Conservation (phyloP, 2,329 filamentous ascomycete genomes). For the Aspergillus persii region DNA sequence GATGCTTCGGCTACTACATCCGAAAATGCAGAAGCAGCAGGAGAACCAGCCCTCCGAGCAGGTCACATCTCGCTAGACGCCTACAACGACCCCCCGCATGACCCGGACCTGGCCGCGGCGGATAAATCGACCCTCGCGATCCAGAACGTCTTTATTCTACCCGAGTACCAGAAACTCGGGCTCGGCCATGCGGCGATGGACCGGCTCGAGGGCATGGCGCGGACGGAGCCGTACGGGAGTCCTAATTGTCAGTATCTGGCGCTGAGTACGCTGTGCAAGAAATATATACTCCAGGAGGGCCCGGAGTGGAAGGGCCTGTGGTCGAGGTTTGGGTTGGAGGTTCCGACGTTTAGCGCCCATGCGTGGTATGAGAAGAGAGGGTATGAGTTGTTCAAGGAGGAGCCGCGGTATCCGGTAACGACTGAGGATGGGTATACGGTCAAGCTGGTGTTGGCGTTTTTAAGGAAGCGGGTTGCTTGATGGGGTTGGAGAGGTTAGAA, state of each 20-base stretch:
- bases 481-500: not conserved
- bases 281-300: slow-evolving; percentile 16
- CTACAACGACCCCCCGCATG: slow-evolving; percentile 10
- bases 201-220: slow-evolving; percentile 12
- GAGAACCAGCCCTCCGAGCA: slow-evolving; percentile 5
- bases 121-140: slow-evolving; percentile 15
- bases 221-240: slow-evolving; percentile 16
- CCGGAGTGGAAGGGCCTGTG: slow-evolving; percentile 18
- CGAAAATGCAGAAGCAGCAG: not conserved
- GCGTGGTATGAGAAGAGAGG: slow-evolving; percentile 22
- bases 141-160: slow-evolving; percentile 18
- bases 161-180: slow-evolving; percentile 13
- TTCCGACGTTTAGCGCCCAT: slow-evolving; percentile 17
- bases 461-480: not conserved
- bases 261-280: slow-evolving; percentile 17
- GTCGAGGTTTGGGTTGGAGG: slow-evolving; percentile 7
- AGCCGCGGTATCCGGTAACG: slow-evolving; percentile 10
- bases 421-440: slow-evolving; percentile 12
- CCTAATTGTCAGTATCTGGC: slow-evolving; percentile 17
- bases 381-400: slow-evolving; percentile 21
- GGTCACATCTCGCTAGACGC: slow-evolving; percentile 24
- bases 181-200: slow-evolving; percentile 12
- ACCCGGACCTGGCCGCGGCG: slow-evolving; percentile 13
- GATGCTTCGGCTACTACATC: not conserved
- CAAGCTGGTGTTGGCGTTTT: slow-evolving; percentile 7